phyloP scores from a whole-genome alignment of 805 yeast species.

The Metschnikowia noctiluminum region DNA sequence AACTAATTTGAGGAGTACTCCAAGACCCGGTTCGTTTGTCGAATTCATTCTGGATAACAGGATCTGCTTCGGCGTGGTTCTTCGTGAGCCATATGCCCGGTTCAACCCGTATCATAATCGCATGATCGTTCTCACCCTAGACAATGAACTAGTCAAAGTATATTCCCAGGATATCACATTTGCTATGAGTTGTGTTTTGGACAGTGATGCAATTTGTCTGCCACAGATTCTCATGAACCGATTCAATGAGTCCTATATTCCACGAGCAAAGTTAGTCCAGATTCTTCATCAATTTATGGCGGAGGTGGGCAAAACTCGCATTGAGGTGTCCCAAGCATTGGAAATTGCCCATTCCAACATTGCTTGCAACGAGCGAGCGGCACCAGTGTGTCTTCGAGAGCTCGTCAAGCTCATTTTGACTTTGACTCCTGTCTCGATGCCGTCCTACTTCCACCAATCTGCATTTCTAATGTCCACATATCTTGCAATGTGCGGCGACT shows the following conservation, averaged over 20 bases:
- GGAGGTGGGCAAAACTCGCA: constrained; percentile 13
- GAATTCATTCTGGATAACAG: constrained; percentile 26
- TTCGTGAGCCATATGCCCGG: constrained; percentile 27
- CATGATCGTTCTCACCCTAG: constrained; percentile 28
- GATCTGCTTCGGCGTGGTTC: constrained; percentile 35
- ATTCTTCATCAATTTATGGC: constrained; percentile 26
- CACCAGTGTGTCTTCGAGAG: constrained; percentile 8
- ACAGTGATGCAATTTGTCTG: constrained; percentile 18
- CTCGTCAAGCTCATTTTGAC: constrained; percentile 1
- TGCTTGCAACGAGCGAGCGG: constrained; percentile 9
- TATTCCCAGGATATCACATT: constrained; percentile 29
- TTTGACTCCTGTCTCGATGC: background rate
- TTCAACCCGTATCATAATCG: constrained; percentile 34
- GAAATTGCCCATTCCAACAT: constrained; percentile 24
- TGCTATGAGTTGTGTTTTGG: constrained; percentile 27
- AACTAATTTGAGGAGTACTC: constrained; percentile 11
- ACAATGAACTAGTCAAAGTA: constrained; percentile 29
- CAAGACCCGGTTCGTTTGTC: constrained; percentile 37
- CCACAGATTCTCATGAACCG: constrained; percentile 21
- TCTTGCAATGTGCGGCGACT: constrained; percentile 22
- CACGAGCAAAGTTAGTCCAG: constrained; percentile 21
- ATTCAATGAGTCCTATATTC: constrained; percentile 17
- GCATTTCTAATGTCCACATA: constrained; percentile 29
- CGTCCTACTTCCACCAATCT: constrained; percentile 26
- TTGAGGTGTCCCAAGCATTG: constrained; percentile 15